Evolutionary conservation across 306 rosid species (phyloP), one percentile per base, ranked within the genome.

Genomic region (Vicia faba): DNA sequence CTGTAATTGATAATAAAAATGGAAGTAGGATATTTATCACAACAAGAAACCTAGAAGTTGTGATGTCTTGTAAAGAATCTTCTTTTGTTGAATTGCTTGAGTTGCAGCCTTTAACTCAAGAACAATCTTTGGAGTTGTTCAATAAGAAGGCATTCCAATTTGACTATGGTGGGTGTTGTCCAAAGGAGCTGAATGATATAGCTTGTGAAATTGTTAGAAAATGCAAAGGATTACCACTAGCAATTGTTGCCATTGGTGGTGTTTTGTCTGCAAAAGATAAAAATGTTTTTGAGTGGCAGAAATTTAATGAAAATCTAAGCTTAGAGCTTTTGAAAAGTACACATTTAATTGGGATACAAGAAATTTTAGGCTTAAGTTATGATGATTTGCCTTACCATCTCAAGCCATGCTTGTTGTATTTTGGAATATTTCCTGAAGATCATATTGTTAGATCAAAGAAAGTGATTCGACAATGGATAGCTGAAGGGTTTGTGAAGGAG

Each of bases 401-500:
- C 0, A 71, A 39, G 66, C 0, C 20, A n/a, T 61, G 76, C 2
- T 49, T 71, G 2, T 5, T 61, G 62, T 61, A 71, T 61, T 71
- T 71, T 50, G 76, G 76, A 38, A 3, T 71, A 4, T 72, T 36
- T 26, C 76, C 62, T 0, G 33, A 71, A 50, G 62, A 36, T 6
- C 38, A 14, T n/a, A 0, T 0, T 11, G 16, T 72, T 12, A 1
- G 12, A 2, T 62, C 45, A 2, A 7, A 0, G 8, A 62, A 12
- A 38, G 0, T 72, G 0, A 39, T 23, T 62, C 4, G 4, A 0
- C 64, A 50, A 0, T 72, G 70, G 76, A 16, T 62, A 72, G 64
- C 76, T 9, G 64, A 72, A 53, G 70, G 76, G 23, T 72, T 72
- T 72, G 61, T 72, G 2, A 62, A 49, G 13, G 3, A 3, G 11